phyloP scores from a whole-genome alignment of 2,329 filamentous ascomycete genomes.

The Fusarium miscanthi region DNA sequence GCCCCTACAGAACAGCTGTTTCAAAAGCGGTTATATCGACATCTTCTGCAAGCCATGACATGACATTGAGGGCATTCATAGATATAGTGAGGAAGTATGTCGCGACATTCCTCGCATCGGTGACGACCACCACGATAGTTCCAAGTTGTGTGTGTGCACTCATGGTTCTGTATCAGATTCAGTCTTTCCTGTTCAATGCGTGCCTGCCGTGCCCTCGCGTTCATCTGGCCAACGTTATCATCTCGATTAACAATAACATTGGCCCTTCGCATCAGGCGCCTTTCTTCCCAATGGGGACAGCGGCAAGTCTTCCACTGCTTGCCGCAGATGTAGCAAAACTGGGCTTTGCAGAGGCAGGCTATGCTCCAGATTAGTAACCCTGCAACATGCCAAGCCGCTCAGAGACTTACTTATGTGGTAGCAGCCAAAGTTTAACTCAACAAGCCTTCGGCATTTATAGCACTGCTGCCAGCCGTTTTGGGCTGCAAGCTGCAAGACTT shows the following conservation, averaged over 20 bases:
- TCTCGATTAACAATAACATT: slow-evolving; percentile 47
- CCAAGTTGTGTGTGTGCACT: slow-evolving; percentile 56
- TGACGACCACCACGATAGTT: slow-evolving; percentile 46
- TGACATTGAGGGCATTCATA: slow-evolving; percentile 59
- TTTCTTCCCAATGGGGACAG: slow-evolving; percentile 55
- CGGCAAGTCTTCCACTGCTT: slow-evolving; percentile 53
- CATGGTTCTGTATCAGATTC: slow-evolving; percentile 48
- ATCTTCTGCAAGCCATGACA: slow-evolving; percentile 59
- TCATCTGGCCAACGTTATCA: background rate
- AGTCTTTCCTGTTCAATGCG: background rate
- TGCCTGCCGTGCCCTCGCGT: background rate
- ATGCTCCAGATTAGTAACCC: background rate
- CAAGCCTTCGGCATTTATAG: slow-evolving; percentile 54
- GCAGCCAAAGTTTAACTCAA: slow-evolving; percentile 63
- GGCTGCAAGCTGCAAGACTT: slow-evolving; percentile 54
- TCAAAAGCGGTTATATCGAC: slow-evolving; percentile 54
- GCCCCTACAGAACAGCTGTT: background rate
- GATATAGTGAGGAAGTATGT: slow-evolving; percentile 56
- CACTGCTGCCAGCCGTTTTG: slow-evolving; percentile 64
- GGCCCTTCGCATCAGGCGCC: slow-evolving; percentile 48
- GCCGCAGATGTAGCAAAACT: slow-evolving; percentile 64
- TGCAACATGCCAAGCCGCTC: no score
- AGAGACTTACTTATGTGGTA: slow-evolving; percentile 66
- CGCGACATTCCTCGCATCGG: slow-evolving; percentile 57
- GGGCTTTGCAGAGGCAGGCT: slow-evolving; percentile 58